Percentiles rank a stretch among this genome's conserved stretches.
phyloP scores from a whole-genome alignment of 1,139 yeast species.

The Saccharomyces hybrid region DNA sequence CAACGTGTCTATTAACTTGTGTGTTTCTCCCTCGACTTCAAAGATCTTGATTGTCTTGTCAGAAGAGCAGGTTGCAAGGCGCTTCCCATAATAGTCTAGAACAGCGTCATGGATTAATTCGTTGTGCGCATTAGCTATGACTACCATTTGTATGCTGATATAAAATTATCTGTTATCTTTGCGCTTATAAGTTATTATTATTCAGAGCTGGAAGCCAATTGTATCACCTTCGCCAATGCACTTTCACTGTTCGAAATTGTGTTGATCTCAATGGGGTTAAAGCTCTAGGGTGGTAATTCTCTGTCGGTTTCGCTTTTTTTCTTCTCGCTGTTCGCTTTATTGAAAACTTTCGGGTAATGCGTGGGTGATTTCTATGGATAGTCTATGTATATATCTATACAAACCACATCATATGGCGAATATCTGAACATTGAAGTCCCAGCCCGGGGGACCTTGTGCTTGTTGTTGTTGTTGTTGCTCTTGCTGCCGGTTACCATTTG shows the following conservation, averaged over 20 bases:
- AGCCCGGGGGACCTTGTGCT: conserved; percentile 7
- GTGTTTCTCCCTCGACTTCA: conserved; percentile 80
- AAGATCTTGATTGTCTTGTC: conserved; percentile 91
- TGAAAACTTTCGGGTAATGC: neutral
- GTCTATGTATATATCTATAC: neutral
- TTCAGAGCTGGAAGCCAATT: neutral
- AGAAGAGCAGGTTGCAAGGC: conserved; percentile 91
- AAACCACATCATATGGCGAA: conserved; percentile 19
- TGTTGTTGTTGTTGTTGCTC: conserved; percentile 2
- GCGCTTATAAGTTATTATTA: neutral
- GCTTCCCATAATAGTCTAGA: conserved; percentile 89
- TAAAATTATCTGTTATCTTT: neutral
- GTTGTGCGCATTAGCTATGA: conserved; percentile 74
- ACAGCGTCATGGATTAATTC: conserved; percentile 96
- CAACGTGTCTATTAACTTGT: conserved; percentile 71
- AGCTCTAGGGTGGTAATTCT: neutral
- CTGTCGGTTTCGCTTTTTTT: neutral
- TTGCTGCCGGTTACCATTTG: conserved; percentile 6
- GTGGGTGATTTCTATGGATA: neutral
- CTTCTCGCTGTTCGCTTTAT: neutral
- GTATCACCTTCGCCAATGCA: neutral
- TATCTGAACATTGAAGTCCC: conserved; percentile 24
- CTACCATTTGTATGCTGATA: conserved; percentile 38
- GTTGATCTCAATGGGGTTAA: neutral
- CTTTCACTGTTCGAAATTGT: neutral